These are phyloP conservation scores for Acanthamoeba divionensis DNA, from an alignment of 208 protist genomes.

Conservation along the genomic window DNA sequence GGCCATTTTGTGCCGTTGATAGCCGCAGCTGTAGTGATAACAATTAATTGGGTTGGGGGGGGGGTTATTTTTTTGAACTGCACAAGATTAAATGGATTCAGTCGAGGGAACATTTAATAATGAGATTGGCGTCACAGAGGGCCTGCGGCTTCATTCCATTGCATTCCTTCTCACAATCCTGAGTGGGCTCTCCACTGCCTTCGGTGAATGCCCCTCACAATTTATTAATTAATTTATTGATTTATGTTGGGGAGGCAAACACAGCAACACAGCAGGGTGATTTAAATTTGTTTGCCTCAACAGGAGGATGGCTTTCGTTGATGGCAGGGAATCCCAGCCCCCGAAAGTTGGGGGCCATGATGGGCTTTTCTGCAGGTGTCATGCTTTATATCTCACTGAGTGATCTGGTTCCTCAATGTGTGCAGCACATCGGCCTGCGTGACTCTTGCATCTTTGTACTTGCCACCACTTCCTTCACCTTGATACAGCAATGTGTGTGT, in stretches of 20 bases:
- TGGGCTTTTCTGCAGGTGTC: conserved; percentile 66
- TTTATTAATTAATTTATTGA: background rate
- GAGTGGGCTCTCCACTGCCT: conserved; percentile 58
- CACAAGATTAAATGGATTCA: too few relatives aligned
- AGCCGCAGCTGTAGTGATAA: too few relatives aligned
- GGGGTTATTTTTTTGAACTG: too few relatives aligned
- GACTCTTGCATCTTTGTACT: background rate
- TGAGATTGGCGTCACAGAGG: too few relatives aligned
- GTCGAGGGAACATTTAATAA: too few relatives aligned
- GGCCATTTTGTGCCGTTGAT: too few relatives aligned
- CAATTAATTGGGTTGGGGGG: too few relatives aligned
- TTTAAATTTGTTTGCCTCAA: background rate
- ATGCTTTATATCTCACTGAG: conserved; percentile 72
- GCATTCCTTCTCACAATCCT: conserved; percentile 49
- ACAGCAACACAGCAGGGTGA: background rate
- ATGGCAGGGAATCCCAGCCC: conserved; percentile 36
- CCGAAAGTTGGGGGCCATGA: conserved; percentile 62
- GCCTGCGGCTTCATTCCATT: too few relatives aligned
- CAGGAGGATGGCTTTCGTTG: conserved; percentile 57
- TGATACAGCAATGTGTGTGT: background rate
- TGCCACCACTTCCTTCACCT: background rate
- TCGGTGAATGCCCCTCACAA: conserved; percentile 37
- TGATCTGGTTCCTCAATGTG: conserved; percentile 63
- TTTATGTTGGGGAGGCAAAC: background rate
- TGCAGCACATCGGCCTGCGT: conserved; percentile 53